phyloP scores from a whole-genome alignment of 1,284 basidiomycete genomes.

The Melampsora occidentalis region DNA sequence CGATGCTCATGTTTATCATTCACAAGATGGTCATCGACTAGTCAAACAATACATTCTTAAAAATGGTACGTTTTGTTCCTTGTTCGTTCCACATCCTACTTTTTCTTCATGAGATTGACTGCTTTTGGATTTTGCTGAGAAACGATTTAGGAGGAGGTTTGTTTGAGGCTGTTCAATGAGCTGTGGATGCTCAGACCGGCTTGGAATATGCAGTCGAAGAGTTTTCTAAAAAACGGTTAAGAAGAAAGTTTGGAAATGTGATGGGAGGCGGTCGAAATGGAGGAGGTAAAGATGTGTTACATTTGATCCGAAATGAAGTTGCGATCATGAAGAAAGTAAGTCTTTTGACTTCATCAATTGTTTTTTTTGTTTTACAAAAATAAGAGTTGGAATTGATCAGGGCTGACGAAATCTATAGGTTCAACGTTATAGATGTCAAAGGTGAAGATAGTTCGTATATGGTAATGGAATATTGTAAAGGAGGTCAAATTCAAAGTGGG shows the following conservation, averaged over 20 bases:
- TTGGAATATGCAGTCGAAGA: slow-evolving; percentile 35
- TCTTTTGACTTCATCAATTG: slow-evolving; percentile 53
- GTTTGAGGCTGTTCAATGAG: slow-evolving; percentile 18
- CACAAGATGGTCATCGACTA: slow-evolving; percentile 53
- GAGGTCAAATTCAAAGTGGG: slow-evolving; percentile 59
- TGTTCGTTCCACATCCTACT: not conserved
- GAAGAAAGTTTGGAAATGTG: slow-evolving; percentile 25
- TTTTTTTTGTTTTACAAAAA: no score
- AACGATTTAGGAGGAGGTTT: slow-evolving; percentile 38
- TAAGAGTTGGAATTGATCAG: no score
- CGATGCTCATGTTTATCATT: slow-evolving; percentile 51
- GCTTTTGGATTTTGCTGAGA: not conserved
- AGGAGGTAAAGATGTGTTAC: slow-evolving; percentile 52
- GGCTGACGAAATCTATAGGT: slow-evolving; percentile 49
- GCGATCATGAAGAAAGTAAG: slow-evolving; percentile 58
- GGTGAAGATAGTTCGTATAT: slow-evolving; percentile 59
- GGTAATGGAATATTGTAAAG: slow-evolving; percentile 58
- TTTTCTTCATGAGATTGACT: not conserved
- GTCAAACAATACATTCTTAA: slow-evolving; percentile 56
- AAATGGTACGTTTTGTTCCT: slow-evolving; percentile 43
- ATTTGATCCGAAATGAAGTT: slow-evolving; percentile 55
- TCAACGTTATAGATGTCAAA: slow-evolving; percentile 57
- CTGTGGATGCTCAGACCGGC: slow-evolving; percentile 29
- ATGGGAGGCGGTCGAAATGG: not conserved
- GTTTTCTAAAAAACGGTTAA: slow-evolving; percentile 28